These are phyloP conservation scores for Basidiobolus meristosporus DNA, from an alignment of 371 early-diverging fungal genomes.

Conservation along the genomic window DNA sequence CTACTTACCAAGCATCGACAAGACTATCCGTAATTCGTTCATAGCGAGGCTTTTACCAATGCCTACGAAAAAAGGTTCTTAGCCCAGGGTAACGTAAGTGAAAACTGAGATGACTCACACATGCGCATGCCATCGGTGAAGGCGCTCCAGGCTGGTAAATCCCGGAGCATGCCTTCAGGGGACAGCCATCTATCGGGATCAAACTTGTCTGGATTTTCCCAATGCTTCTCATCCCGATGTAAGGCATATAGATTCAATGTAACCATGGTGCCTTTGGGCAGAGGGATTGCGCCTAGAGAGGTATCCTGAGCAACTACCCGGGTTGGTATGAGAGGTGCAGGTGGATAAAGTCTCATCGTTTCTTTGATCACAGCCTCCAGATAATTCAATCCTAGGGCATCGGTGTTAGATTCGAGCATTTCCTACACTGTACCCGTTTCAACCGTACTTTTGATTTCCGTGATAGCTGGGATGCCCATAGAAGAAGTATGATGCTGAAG, in stretches of 20 bases:
- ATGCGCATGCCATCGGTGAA: too few relatives aligned
- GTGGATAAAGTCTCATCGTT: constrained; percentile 1
- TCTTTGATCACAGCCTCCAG: constrained; percentile 3
- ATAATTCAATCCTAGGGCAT: background rate
- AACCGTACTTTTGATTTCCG: background rate
- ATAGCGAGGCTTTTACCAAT: too few relatives aligned
- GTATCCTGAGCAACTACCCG: constrained; percentile 1
- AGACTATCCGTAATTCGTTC: too few relatives aligned
- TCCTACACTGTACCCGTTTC: background rate
- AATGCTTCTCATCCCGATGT: background rate
- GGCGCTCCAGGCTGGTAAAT: too few relatives aligned
- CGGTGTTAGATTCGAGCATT: background rate
- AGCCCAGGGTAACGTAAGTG: too few relatives aligned
- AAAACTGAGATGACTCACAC: too few relatives aligned
- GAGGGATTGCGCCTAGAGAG: background rate
- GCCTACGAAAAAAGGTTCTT: too few relatives aligned
- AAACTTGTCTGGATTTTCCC: background rate
- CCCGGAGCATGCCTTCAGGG: too few relatives aligned
- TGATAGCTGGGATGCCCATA: background rate
- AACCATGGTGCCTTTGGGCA: background rate
- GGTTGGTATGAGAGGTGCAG: background rate
- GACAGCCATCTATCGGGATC: too few relatives aligned
- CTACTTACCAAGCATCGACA: too few relatives aligned
- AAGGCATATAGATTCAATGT: background rate
- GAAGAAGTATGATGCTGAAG: background rate